Base-by-base conservation (phyloP, 768 basidiomycete species). In the Lentinus tigrinus region DNA sequence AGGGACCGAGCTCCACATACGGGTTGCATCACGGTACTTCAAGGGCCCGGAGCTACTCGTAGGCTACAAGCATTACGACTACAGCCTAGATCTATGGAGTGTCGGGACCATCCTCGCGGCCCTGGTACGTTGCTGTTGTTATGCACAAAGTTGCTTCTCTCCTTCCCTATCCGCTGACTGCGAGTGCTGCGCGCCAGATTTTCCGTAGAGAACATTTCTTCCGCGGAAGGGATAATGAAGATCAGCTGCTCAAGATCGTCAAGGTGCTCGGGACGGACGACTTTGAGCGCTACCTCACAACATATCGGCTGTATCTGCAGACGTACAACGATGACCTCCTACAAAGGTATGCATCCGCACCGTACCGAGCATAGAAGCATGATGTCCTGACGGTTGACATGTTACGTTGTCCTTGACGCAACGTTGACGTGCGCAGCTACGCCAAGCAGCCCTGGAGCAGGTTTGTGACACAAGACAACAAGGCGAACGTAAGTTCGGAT, bases 181-280 rank as follows among this genome's bases (percentile, higher is more conserved):
- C 31, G 31, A 31, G 11, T 44, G 14, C 19, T 27, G n/a, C 37
- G 44, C 48, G 48, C 27, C 64, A 98, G 95, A 95, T 98, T 67
- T 98, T 98, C 83, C 87, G 96, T 65, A 95, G 95, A 71, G 96
- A 98, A 72, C 93, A 95, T 46, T 97, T 98, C 78, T 98, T 98
- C 83, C 95, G 98, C 65, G 96, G 96, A n/a, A 91, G 95, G 69
- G 95, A 98, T 74, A 98, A 98, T 75, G 95, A 95, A 66, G 96
- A 98, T 74, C 96, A 98, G 72, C 78, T 98, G 61, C 93, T 97
- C 67, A 98, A 97, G 76, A 98, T 98, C 63, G 86, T 93, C 55
- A 98, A 97, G 76, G 94, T 98, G 52, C 80, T 98, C 59, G 96
- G 96, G 42, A 97, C 96, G 8, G 95, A 97, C 66, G 93, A 96